A percentile compares a stretch with the other conserved stretches of the same genome.
phyloP scores from a whole-genome alignment of 495 filamentous ascomycete genomes.

The Aspergillus nidulans region DNA sequence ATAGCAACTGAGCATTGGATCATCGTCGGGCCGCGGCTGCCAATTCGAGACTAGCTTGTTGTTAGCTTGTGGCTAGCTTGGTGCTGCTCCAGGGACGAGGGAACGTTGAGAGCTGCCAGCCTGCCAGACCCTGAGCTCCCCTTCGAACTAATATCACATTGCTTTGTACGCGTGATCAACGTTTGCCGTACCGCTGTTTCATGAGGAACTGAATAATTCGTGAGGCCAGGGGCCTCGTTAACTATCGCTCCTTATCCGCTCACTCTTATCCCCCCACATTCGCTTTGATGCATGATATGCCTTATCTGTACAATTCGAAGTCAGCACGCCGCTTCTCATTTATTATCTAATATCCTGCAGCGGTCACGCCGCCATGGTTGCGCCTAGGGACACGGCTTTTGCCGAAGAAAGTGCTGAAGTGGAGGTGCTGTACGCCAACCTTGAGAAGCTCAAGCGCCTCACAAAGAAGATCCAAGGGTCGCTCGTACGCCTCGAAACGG shows the following conservation, averaged over 20 bases:
- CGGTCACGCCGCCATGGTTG: slow-evolving; percentile 38
- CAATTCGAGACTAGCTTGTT: neutral
- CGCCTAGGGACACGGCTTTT: slow-evolving; percentile 49
- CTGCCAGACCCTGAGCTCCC: too few relatives aligned
- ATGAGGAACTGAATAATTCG: neutral
- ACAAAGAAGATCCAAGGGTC: slow-evolving; percentile 93
- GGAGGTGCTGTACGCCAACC: slow-evolving; percentile 62
- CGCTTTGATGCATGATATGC: slow-evolving; percentile 25
- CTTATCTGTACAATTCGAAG: slow-evolving; percentile 17
- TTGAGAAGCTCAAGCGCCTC: slow-evolving; percentile 63
- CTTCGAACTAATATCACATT: too few relatives aligned
- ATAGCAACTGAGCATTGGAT: neutral
- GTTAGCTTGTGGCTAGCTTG: neutral
- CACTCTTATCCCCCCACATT: neutral
- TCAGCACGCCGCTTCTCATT: neutral
- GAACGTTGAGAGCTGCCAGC: too few relatives aligned
- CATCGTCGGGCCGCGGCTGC: neutral
- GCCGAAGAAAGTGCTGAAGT: slow-evolving; percentile 72
- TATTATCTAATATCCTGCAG: slow-evolving; percentile 12
- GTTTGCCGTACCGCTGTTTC: neutral
- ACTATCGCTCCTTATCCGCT: neutral
- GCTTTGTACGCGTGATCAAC: too few relatives aligned
- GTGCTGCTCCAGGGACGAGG: too few relatives aligned
- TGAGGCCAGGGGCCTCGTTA: slow-evolving; percentile 27
- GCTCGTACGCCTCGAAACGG: slow-evolving; percentile 75